Evolutionary conservation across 163 green algal genomes (phyloP).

Genomic region (Chloroidium sp.): DNA sequence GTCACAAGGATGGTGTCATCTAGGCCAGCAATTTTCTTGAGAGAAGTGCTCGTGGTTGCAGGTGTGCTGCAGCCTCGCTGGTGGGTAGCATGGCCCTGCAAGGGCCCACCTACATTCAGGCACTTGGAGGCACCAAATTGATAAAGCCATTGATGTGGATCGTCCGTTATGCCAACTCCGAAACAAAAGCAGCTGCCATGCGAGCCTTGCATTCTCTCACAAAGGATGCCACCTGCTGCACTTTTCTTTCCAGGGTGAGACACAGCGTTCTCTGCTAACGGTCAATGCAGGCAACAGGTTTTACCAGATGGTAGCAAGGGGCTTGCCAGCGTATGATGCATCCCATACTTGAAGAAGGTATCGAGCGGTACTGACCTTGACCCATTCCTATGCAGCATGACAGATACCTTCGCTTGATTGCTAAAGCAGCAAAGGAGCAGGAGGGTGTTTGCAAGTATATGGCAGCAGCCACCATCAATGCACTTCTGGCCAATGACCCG

Average conservation of each 20-base stretch:
- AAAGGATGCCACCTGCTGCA: neutral
- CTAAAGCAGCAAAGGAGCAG: neutral
- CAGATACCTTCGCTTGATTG: neutral
- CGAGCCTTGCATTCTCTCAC: constrained; percentile 4
- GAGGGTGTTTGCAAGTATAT: neutral
- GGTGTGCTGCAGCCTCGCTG: constrained; percentile 12
- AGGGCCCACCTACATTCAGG: constrained; percentile 1
- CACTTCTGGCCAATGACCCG: constrained; percentile 7
- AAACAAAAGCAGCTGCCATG: constrained; percentile 7
- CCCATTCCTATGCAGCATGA: neutral
- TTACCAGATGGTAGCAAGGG: neutral
- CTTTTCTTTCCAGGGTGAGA: neutral
- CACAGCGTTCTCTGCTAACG: neutral
- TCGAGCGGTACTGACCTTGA: neutral
- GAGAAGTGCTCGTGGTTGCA: neutral
- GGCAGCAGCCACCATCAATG: neutral
- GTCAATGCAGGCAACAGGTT: neutral
- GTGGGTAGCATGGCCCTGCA: constrained; percentile 9
- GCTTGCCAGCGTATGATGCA: constrained; percentile 6
- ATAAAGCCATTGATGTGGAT: constrained; percentile 17
- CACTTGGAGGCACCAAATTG: constrained; percentile 2
- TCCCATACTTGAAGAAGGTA: neutral
- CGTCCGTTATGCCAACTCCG: neutral
- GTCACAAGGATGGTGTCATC: no score
- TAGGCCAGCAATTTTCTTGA: no score